phyloP scores from a whole-genome alignment of 208 protist genomes.

The Crithidia acanthocephali region DNA sequence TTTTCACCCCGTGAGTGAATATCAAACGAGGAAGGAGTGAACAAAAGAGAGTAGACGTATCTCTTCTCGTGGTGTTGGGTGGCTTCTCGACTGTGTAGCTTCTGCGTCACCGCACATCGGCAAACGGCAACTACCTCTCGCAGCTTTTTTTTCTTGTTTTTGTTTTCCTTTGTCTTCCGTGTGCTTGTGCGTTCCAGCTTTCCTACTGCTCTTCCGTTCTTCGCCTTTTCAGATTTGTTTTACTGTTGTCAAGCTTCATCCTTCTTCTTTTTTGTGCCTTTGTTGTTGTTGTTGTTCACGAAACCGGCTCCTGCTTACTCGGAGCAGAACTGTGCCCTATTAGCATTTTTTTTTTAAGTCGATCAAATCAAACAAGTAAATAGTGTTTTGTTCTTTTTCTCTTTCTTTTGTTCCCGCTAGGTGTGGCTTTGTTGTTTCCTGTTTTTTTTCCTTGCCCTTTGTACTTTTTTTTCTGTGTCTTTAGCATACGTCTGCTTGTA shows the following conservation, averaged over 20 bases:
- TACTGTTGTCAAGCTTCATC: too few relatives aligned
- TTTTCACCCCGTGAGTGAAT: background rate
- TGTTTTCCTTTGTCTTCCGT: background rate
- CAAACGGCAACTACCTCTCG: background rate
- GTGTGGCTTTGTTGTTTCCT: background rate
- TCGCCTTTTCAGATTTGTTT: too few relatives aligned
- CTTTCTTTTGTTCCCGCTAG: too few relatives aligned
- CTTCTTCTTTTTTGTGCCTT: too few relatives aligned
- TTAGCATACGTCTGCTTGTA: too few relatives aligned
- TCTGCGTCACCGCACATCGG: background rate
- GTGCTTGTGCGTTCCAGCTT: too few relatives aligned
- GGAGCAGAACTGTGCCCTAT: background rate
- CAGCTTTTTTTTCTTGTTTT: background rate
- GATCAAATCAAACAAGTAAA: background rate
- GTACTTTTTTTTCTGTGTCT: too few relatives aligned
- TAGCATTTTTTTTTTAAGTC: background rate
- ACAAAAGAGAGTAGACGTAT: background rate
- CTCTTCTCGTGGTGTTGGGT: background rate
- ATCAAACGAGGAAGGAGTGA: background rate
- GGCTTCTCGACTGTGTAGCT: background rate
- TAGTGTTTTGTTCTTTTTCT: background rate
- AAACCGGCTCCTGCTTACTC: too few relatives aligned
- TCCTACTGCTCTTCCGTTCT: too few relatives aligned
- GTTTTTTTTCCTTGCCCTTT: too few relatives aligned
- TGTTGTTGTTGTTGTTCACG: background rate